Base-by-base conservation (phyloP, 1,284 basidiomycete species). In the Bondarzewia mesenterica region DNA sequence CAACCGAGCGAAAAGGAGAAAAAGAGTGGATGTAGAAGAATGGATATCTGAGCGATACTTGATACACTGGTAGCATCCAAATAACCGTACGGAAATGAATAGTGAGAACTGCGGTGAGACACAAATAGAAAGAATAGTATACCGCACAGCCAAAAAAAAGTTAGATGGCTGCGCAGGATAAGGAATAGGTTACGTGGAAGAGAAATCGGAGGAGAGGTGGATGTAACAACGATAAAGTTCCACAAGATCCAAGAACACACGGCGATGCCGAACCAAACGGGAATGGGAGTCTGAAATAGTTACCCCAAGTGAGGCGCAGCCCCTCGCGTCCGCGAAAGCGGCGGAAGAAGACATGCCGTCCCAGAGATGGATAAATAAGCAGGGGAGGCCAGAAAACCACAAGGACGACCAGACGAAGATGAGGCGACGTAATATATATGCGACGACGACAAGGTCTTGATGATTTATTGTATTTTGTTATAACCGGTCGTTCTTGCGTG, bases 181-280 rank as follows among this genome's bases (percentile, higher is more conserved):
- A 29, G 49, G 52, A 41, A 47, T 50, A 59, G 50, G 52, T 55
- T 57, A 60, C 38, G 57, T 57, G 46, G 49, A 55, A 52, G 49
- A 52, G 47, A 32, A 23, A 15, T 50, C 41, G 35, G 50, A 44
- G 22, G 51, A 48, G 41, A 43, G 42, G 39, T 23, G 37, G 35
- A 22, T 16, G 40, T 46, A 39, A 42, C 51, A 57, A 60, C 64
- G 61, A 52, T 55, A 63, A 58, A 58, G 46, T 56, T 64, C 68
- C 66, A 69, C 63, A 70, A 63, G 64, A 72, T 66, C 66, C 70
- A 72, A 72, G 62, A 72, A 66, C 64, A 68, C 63, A 68, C 55
- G 56, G 55, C 58, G 49, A 53, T 44, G 57, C 54, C 53, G 53
- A 57, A 56, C 54, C 49, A 52, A 50, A 50, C 4, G 43, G 57